These are phyloP conservation scores for Truncatella angustata DNA, from an alignment of 2,329 filamentous ascomycete genomes.

Conservation along the genomic window DNA sequence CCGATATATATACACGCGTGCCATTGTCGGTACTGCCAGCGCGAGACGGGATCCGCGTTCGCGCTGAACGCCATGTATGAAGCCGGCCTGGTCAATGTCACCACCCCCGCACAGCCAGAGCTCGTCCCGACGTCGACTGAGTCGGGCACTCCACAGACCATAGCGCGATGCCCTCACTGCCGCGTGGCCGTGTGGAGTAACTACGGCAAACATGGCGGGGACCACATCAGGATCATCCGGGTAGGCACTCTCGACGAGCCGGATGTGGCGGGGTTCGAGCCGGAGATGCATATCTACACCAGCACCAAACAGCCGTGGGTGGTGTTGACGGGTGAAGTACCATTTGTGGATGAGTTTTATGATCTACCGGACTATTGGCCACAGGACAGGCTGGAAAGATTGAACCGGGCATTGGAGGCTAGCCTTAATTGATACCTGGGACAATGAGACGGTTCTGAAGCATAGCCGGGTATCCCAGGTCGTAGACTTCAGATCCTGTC, in stretches of 20 bases:
- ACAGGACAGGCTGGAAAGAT: neutral
- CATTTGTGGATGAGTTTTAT: neutral
- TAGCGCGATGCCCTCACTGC: constrained; percentile 5
- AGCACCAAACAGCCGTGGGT: constrained; percentile 7
- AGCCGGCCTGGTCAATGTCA: neutral
- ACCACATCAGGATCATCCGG: neutral
- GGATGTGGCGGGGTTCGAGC: neutral
- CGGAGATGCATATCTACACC: constrained; percentile 8
- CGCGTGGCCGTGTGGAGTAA: constrained; percentile 6
- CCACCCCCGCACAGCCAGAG: neutral
- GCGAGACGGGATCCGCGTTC: constrained; percentile 2
- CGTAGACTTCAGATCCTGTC: no score
- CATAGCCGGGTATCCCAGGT: no score
- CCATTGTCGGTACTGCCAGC: constrained; percentile 9
- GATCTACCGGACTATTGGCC: constrained; percentile 5
- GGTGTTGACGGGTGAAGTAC: neutral
- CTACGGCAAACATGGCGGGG: constrained; percentile 5
- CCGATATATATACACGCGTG: constrained; percentile 8
- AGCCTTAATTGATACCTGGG: no score
- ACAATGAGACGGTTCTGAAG: no score
- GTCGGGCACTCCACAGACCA: constrained; percentile 1
- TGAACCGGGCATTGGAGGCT: neutral
- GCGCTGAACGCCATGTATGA: constrained; percentile 11
- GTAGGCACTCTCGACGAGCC: constrained; percentile 8
- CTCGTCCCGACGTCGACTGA: neutral